These are phyloP conservation scores for Xanthoconium stramineum DNA, from an alignment of 768 basidiomycete genomes.

Conservation along the genomic window DNA sequence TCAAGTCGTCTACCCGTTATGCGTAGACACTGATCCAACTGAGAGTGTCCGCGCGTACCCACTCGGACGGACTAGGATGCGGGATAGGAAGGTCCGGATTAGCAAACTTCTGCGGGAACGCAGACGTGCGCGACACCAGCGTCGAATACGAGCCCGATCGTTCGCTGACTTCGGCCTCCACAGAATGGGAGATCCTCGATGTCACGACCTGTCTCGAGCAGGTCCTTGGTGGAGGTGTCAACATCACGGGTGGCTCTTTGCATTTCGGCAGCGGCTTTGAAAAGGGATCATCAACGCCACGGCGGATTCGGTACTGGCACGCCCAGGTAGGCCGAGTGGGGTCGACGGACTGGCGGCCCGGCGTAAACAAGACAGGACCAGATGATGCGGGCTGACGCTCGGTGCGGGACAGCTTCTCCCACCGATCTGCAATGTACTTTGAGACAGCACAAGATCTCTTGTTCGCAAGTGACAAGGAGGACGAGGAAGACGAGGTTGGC, in stretches of 20 bases:
- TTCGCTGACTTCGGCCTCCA: conserved; percentile 25
- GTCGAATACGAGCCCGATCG: conserved; percentile 20
- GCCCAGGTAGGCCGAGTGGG: conserved; percentile 49
- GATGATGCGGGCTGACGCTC: conserved; percentile 20
- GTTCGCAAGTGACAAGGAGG: not conserved
- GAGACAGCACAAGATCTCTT: conserved; percentile 23
- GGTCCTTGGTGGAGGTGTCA: conserved; percentile 33
- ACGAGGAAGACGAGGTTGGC: conserved; percentile 5
- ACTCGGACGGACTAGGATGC: conserved; percentile 46
- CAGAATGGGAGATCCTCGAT: conserved; percentile 34
- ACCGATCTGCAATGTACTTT: conserved; percentile 30
- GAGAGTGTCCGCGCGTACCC: conserved; percentile 46
- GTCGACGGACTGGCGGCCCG: conserved; percentile 21
- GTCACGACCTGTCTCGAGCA: conserved; percentile 20
- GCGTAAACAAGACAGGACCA: conserved; percentile 18
- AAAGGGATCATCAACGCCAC: conserved; percentile 61
- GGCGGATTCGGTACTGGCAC: conserved; percentile 36
- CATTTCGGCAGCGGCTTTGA: conserved; percentile 22
- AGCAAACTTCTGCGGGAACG: conserved; percentile 41
- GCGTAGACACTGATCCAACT: conserved; percentile 26
- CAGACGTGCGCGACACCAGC: conserved; percentile 11
- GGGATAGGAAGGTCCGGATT: conserved; percentile 59
- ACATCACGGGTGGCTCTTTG: conserved; percentile 19
- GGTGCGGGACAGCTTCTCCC: conserved; percentile 26
- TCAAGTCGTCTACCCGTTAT: conserved; percentile 11